Percentiles rank a stretch among this genome's conserved stretches.
Evolutionary conservation across 2,329 filamentous ascomycete genomes (phyloP).

Genomic region (Neocatenulostroma microsporum): DNA sequence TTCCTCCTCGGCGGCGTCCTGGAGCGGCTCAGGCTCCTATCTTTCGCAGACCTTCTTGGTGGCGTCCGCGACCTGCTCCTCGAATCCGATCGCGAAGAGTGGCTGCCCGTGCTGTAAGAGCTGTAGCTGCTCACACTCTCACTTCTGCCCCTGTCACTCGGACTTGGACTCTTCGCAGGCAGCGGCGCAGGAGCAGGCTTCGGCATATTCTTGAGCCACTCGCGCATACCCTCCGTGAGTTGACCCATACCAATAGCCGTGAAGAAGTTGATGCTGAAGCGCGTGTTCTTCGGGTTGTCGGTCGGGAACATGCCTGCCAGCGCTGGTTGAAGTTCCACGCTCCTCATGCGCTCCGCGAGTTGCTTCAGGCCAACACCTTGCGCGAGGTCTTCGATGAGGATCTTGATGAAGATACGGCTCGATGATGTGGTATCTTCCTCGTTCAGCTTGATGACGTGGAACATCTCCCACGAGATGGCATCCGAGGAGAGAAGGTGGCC

Average conservation of each 20-base stretch:
- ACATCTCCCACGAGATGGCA: slow-evolving; percentile 83
- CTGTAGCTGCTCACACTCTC: slow-evolving; percentile 66
- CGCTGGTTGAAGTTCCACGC: slow-evolving; percentile 68
- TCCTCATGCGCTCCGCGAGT: slow-evolving; percentile 66
- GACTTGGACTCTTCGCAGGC: slow-evolving; percentile 38
- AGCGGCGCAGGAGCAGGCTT: slow-evolving; percentile 71
- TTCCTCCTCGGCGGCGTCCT: slow-evolving; percentile 8
- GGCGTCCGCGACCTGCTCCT: slow-evolving; percentile 23
- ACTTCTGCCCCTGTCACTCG: slow-evolving; percentile 54
- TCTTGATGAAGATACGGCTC: slow-evolving; percentile 97
- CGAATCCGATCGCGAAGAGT: slow-evolving; percentile 25
- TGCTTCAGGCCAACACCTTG: slow-evolving; percentile 80
- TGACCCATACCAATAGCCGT: slow-evolving; percentile 95
- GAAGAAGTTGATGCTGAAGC: slow-evolving; percentile 99
- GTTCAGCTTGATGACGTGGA: slow-evolving; percentile 79
- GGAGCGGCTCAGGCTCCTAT: slow-evolving; percentile 15
- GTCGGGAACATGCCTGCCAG: slow-evolving; percentile 82
- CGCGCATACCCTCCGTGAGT: slow-evolving; percentile 91
- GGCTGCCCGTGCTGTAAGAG: slow-evolving; percentile 65
- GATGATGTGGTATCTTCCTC: slow-evolving; percentile 96
- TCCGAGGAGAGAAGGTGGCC: slow-evolving; percentile 83
- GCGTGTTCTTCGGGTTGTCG: slow-evolving; percentile 80
- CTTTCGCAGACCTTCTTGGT: slow-evolving; percentile 13
- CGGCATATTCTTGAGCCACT: slow-evolving; percentile 79
- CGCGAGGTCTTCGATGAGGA: slow-evolving; percentile 84